Percentiles rank a stretch among this genome's conserved stretches.
Conservation (phyloP, 306 rosid genomes). For the Fragaria ananassa region DNA sequence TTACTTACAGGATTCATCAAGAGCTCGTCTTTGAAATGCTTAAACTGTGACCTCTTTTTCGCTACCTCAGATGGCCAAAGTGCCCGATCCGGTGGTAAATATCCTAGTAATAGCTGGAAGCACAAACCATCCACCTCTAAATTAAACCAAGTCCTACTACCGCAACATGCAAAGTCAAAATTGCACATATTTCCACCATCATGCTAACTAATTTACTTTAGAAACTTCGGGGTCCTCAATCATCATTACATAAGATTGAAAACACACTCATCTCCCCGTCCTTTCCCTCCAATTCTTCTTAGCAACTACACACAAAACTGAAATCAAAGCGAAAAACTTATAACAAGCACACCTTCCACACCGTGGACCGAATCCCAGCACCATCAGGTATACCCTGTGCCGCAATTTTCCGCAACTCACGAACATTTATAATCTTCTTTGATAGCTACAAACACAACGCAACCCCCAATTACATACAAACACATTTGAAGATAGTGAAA, state of each 20-base stretch:
- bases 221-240: neutral
- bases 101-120: conserved; percentile 81
- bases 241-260: neutral
- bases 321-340: neutral
- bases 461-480: neutral
- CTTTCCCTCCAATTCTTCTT: neutral
- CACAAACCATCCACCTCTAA: neutral
- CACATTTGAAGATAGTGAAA: neutral
- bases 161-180: neutral
- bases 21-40: conserved; percentile 85
- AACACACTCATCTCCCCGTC: neutral
- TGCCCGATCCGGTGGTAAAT: conserved; percentile 77
- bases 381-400: conserved; percentile 92
- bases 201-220: neutral
- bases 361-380: conserved; percentile 85
- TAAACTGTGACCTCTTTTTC: conserved; percentile 89
- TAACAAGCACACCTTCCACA: conserved; percentile 76
- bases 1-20: conserved; percentile 97
- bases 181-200: neutral
- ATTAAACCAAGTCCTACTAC: conserved; percentile 8
- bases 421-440: conserved; percentile 64
- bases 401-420: conserved; percentile 64
- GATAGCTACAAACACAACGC: conserved; percentile 49
- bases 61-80: conserved; percentile 85
- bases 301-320: neutral